Conservation (phyloP, 2,329 filamentous ascomycete species). For the Xylaria sp. region DNA sequence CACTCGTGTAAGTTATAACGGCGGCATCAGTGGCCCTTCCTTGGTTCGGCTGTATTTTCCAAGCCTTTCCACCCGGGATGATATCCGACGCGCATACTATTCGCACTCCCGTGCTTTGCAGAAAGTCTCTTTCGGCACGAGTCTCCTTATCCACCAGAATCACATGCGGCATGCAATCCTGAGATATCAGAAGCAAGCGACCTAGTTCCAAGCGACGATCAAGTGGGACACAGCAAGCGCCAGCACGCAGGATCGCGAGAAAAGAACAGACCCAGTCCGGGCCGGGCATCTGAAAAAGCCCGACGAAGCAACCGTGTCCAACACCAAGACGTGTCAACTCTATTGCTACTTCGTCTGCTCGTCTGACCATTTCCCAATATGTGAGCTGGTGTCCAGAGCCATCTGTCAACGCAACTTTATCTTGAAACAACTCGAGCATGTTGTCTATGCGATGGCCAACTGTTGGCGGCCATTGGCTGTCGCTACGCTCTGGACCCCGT, state of each 20-base stretch:
- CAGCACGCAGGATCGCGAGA: neutral
- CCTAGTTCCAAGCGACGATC: too few species aligned
- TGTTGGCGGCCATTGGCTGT: neutral
- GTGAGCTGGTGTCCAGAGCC: neutral
- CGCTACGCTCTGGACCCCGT: neutral
- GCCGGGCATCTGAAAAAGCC: constrained; percentile 3
- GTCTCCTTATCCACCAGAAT: too few species aligned
- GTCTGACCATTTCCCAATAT: constrained; percentile 3
- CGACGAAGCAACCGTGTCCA: too few species aligned
- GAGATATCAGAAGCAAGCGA: too few species aligned
- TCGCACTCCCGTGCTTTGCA: too few species aligned
- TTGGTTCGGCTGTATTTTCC: too few species aligned
- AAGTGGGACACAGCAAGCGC: constrained; percentile 3
- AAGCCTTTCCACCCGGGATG: too few species aligned
- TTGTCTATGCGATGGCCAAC: constrained; percentile 1
- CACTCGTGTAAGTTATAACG: too few species aligned
- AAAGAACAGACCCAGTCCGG: constrained; percentile 4
- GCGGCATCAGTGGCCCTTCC: too few species aligned
- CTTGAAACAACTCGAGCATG: neutral
- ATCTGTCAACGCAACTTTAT: constrained; percentile 1
- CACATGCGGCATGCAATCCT: too few species aligned
- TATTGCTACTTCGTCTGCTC: neutral
- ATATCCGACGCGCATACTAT: too few species aligned
- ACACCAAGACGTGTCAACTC: neutral
- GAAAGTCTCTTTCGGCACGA: too few species aligned